Conservation (phyloP, 192 early-diverging fungal species). For the Umbelopsis isabellina region DNA sequence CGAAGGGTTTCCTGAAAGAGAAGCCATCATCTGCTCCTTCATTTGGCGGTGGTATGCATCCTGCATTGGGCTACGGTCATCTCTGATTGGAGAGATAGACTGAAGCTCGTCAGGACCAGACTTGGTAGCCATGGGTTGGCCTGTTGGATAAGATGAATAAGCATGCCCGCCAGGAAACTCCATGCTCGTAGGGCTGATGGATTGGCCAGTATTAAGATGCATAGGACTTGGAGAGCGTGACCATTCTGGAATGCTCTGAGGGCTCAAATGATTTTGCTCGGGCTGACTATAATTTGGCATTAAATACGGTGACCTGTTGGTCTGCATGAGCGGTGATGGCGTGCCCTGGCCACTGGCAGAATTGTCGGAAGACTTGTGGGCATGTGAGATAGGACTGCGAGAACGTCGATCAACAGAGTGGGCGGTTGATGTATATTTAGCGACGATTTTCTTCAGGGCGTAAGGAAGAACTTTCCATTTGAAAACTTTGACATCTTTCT, state of each 20-base stretch:
- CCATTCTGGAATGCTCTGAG: constrained; percentile 10
- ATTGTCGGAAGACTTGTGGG: neutral
- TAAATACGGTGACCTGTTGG: constrained; percentile 10
- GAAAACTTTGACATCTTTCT: constrained; percentile 88
- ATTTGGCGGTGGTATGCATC: neutral
- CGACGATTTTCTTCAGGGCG: constrained; percentile 77
- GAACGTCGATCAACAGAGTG: constrained; percentile 12
- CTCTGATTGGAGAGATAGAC: neutral
- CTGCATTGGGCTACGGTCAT: neutral
- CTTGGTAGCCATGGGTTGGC: neutral
- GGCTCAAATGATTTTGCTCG: neutral
- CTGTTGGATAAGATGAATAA: neutral
- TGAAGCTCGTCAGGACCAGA: neutral
- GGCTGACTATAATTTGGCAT: neutral
- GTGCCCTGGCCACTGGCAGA: neutral
- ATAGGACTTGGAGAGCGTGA: constrained; percentile 15
- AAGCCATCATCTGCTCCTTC: neutral
- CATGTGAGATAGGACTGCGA: constrained; percentile 14
- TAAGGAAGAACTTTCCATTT: constrained; percentile 70
- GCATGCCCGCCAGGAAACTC: neutral
- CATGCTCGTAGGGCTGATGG: neutral
- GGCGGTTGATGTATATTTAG: constrained; percentile 57
- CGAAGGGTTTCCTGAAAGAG: neutral
- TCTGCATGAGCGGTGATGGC: neutral
- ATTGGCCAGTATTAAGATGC: neutral